Evolutionary conservation across 768 basidiomycete genomes (phyloP), one percentile per base, ranked within the genome.

Genomic region (Termitomyces heimii): DNA sequence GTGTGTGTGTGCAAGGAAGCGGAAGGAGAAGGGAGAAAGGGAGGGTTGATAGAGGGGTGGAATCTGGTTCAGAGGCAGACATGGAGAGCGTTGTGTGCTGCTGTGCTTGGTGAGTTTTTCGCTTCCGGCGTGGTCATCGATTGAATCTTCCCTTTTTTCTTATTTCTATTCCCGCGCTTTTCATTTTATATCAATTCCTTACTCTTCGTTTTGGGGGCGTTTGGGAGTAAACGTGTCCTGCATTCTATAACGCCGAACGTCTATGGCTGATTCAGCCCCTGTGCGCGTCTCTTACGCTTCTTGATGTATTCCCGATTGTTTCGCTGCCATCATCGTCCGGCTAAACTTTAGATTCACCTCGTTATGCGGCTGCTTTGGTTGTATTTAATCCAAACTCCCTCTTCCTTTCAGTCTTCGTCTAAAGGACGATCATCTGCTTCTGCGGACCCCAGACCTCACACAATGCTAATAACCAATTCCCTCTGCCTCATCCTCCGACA

Each of bases 41-140:
- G 10, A 6, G 47, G 66, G 70, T 5, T 69, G 70, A 12, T 9
- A 29, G 46, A 48, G 7, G 77, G 80, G 5, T 85, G 85, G 84
- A 66, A 71, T 35, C 62, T 65, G 13, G 75, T 77, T 7, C 74
- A 77, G 63, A 61, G 71, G 31, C 72, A 77, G 55, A 72, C 77
- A 1, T 88, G 86, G 86, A 65, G 70, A 6, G 66, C 66, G 44
- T 66, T 88, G n/a, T 79, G 76, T 50, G 68, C 70, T 13, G 73
- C 75, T 22, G 61, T 81, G 24, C 53, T 67, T 61, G 72, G 77
- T 83, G 48, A 67, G 75, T 67, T 47, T 47, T 20, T 24, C 22
- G 43, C 40, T 57, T 46, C n/a, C 1, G 47, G 12, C 45, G 12
- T n/a, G 12, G n/a, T 31, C 12, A 3, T n/a, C 20, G 45, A 18